Base-by-base conservation (phyloP, 176 grass and related monocot species). In the Phragmites australis region DNA sequence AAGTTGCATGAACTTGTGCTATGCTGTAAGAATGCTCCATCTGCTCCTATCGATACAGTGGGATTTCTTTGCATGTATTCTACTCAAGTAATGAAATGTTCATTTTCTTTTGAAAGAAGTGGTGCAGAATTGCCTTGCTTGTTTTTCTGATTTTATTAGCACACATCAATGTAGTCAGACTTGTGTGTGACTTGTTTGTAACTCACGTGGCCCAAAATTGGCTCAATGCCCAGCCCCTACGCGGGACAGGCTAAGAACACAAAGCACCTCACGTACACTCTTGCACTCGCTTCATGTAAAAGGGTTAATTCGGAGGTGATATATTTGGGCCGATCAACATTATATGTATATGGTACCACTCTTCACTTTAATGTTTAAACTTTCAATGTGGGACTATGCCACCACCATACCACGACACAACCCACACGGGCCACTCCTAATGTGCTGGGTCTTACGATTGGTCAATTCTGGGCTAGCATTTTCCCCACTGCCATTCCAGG, bases 1-100 rank as follows among this genome's bases (percentile, higher is more conserved):
- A 52, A 12, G 9, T 72, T 43, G 59, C 47, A 74, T 54, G 83
- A 39, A n/a, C 18, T 51, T 85, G n/a, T 25, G 12, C 49, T 34
- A 29, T 55, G 71, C 21, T 69, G 15, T 39, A 37, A 46, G 29
- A 72, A 12, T 1, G 2, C 80, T 19, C 0, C 1, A 5, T 39
- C 30, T 72, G 15, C 13, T 6, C 16, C 17, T 2, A 13, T n/a
- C 6, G 44, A 34, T n/a, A n/a, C 17, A 19, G 11, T 53, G 31
- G 32, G 83, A 79, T 72, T 19, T 22, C 34, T 12, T 34, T 34
- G 7, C 55, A 18, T 18, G 6, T 71, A 13, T 60, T 56, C 0
- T 9, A 26, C 21, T 48, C 6, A 19, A 15, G 15, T 29, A 58
- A 21, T 41, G 29, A 16, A 10, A 18, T 17, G 12, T 22, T 65